Percentiles rank a stretch among this genome's conserved stretches.
These are phyloP conservation scores for Biancaea sappan DNA, from an alignment of 306 rosid genomes.

Conservation along the genomic window DNA sequence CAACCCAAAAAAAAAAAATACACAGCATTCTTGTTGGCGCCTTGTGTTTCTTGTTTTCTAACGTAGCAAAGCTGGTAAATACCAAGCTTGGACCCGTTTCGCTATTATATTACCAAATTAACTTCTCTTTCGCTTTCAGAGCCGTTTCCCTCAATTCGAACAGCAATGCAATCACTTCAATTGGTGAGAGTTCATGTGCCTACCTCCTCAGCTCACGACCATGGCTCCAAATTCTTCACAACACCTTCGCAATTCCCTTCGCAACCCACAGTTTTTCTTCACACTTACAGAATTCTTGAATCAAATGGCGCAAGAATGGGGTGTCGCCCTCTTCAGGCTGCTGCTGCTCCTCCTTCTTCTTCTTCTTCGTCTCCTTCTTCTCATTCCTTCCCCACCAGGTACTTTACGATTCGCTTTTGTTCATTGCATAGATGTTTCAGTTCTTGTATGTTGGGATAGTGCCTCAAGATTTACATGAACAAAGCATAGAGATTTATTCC, in stretches of 20 bases:
- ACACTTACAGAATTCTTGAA: background rate
- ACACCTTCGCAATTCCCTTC: slow-evolving; percentile 24
- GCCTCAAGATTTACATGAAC: background rate
- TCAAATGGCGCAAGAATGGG: background rate
- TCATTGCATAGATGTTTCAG: background rate
- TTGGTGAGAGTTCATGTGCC: background rate
- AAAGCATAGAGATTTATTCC: background rate
- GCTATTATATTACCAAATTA: background rate
- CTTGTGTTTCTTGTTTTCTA: background rate
- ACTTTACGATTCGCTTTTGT: background rate
- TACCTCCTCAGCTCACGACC: slow-evolving; percentile 15
- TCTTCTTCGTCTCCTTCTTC: slow-evolving; percentile 10
- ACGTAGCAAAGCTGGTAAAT: too few relatives aligned
- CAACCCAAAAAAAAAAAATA: too few relatives aligned
- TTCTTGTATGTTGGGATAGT: background rate
- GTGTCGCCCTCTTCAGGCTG: slow-evolving; percentile 26
- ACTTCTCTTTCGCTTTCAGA: background rate
- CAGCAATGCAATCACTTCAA: slow-evolving; percentile 39
- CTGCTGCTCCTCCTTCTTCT: slow-evolving; percentile 12
- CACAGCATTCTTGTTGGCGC: too few relatives aligned
- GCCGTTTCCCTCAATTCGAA: background rate
- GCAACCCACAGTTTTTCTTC: slow-evolving; percentile 3
- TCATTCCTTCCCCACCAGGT: slow-evolving; percentile 34
- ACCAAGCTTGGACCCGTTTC: background rate
- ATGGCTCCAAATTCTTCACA: background rate